A percentile compares a stretch with the other conserved stretches of the same genome.
Evolutionary conservation across 768 basidiomycete genomes (phyloP).

Genomic region (Tulasnella sp.): DNA sequence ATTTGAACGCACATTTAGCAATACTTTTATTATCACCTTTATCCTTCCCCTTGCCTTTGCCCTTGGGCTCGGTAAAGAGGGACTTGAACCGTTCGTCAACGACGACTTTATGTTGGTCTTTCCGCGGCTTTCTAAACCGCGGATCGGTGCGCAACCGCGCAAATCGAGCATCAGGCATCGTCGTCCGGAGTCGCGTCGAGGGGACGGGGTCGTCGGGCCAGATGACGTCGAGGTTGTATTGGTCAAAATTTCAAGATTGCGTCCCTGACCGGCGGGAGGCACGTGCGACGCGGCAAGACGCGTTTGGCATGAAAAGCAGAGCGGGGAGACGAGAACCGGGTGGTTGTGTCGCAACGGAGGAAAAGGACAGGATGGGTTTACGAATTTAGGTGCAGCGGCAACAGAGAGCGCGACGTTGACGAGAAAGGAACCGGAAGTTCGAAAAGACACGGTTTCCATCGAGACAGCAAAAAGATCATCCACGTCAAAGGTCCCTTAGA

Average conservation of each 20-base stretch:
- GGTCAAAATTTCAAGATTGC: constrained; percentile 14
- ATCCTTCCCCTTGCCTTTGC: constrained; percentile 23
- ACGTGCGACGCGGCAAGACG: too few species aligned
- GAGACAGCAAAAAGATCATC: too few species aligned
- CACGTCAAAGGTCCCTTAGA: too few species aligned
- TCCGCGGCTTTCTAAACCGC: constrained; percentile 76
- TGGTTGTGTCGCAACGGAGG: too few species aligned
- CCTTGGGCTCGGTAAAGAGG: constrained; percentile 45
- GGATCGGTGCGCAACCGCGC: constrained; percentile 80
- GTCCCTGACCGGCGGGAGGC: too few species aligned
- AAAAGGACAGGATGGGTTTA: too few species aligned
- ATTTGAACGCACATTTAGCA: background rate
- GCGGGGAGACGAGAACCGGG: too few species aligned
- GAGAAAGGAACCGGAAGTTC: too few species aligned
- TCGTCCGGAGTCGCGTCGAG: background rate
- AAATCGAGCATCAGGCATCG: constrained; percentile 79
- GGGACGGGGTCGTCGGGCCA: background rate
- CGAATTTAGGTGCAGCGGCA: too few species aligned
- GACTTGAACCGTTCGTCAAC: constrained; percentile 87
- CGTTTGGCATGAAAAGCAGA: too few species aligned
- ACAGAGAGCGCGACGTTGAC: too few species aligned
- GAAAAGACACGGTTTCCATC: too few species aligned
- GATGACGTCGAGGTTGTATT: background rate
- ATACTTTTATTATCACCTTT: background rate
- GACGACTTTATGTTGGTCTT: constrained; percentile 65